Percentiles rank a stretch among this genome's conserved stretches.
Evolutionary conservation across 257 asterid species (phyloP).

Genomic region (Nicotiana benthamiana): DNA sequence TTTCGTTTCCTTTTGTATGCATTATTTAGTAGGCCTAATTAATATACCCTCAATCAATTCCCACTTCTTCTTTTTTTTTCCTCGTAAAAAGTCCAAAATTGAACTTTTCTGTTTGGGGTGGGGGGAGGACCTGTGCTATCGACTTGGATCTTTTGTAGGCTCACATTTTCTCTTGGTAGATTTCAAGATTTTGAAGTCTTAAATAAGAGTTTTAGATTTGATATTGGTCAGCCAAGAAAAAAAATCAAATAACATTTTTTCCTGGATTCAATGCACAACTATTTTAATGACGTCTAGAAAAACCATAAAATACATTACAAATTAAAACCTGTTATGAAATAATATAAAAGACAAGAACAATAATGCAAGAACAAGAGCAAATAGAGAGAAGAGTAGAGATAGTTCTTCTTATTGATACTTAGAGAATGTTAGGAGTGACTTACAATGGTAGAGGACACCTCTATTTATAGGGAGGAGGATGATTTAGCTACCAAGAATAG

Average conservation of each 20-base stretch:
- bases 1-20: background rate
- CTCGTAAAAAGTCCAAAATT: slow-evolving; percentile 19
- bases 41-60: background rate
- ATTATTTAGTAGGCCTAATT: slow-evolving; percentile 4
- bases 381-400: too few species aligned
- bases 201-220: background rate
- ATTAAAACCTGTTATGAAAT: too few species aligned
- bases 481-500: too few species aligned
- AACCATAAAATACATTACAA: background rate
- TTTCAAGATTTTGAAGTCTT: slow-evolving; percentile 7
- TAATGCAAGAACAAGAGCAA: too few species aligned
- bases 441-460: too few species aligned
- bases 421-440: too few species aligned
- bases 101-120: slow-evolving; percentile 5
- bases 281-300: background rate
- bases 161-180: background rate
- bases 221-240: background rate
- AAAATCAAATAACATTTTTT: too few species aligned
- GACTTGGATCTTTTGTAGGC: background rate
- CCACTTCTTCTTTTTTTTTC: background rate
- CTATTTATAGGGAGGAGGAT: too few species aligned
- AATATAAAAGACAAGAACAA: too few species aligned
- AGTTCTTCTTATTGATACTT: too few species aligned
- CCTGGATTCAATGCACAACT: background rate
- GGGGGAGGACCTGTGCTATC: background rate